Percentiles rank a stretch among this genome's conserved stretches.
Evolutionary conservation across 2,329 filamentous ascomycete species (phyloP).

Genomic region (Fusarium liriodendri): DNA sequence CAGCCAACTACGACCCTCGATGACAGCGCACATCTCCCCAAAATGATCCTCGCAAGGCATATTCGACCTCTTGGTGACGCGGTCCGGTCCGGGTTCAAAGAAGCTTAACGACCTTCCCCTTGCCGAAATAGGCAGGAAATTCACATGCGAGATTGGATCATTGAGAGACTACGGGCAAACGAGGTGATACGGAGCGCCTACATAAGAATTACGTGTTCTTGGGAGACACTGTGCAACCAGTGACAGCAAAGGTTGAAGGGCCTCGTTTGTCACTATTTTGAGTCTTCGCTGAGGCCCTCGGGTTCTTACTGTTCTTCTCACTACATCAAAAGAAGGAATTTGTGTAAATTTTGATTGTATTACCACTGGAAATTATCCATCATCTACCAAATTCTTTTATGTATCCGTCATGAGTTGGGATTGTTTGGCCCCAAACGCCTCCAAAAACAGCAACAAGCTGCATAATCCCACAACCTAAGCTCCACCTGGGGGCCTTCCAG

Average conservation of each 20-base stretch:
- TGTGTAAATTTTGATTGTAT: background rate
- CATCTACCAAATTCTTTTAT: background rate
- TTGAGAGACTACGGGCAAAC: background rate
- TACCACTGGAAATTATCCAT: conserved; percentile 17
- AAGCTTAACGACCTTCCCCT: conserved; percentile 23
- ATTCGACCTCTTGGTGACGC: conserved; percentile 11
- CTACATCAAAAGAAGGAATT: background rate
- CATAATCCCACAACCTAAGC: background rate
- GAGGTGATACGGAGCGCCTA: conserved; percentile 3
- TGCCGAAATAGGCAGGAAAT: conserved; percentile 26
- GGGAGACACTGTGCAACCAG: background rate
- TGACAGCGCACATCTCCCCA: conserved; percentile 22
- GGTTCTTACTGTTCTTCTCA: background rate
- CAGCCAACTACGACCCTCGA: conserved; percentile 24
- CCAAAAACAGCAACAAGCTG: conserved; percentile 5
- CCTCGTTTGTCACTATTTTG: background rate
- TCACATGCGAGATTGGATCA: conserved; percentile 18
- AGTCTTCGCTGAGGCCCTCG: background rate
- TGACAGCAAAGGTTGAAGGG: background rate
- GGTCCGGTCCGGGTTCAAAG: conserved; percentile 23
- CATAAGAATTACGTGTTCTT: background rate
- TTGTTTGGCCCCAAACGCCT: conserved; percentile 1
- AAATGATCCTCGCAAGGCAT: conserved; percentile 32
- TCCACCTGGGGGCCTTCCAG: background rate
- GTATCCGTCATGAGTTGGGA: conserved; percentile 24